phyloP scores from a whole-genome alignment of 805 yeast species.

The Saturnispora galanensis region DNA sequence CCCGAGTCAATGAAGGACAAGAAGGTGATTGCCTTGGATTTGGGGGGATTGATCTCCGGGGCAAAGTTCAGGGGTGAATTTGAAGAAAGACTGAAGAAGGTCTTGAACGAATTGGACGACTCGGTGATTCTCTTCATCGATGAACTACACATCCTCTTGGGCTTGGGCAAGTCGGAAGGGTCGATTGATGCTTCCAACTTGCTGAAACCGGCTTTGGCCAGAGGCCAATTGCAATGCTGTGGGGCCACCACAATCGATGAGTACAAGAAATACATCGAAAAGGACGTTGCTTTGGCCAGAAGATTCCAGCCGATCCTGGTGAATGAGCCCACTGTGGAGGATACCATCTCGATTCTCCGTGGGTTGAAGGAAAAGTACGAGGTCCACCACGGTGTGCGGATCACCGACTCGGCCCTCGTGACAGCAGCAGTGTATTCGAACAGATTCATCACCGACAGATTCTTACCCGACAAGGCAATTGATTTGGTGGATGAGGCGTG shows the following conservation, averaged over 20 bases:
- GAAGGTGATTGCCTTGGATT: conserved; percentile 70
- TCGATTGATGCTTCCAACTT: conserved; percentile 92
- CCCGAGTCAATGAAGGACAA: conserved; percentile 91
- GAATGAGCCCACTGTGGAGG: conserved; percentile 83
- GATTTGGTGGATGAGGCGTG: conserved; percentile 97
- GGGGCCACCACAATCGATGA: conserved; percentile 97
- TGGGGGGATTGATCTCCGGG: conserved; percentile 86
- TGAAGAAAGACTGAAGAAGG: conserved; percentile 77
- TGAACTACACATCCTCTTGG: conserved; percentile 82
- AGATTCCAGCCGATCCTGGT: conserved; percentile 84
- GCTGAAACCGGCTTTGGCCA: conserved; percentile 86
- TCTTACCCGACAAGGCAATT: conserved; percentile 91
- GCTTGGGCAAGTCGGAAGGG: conserved; percentile 90
- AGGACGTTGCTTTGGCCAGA: conserved; percentile 92
- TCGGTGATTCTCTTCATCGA: conserved; percentile 76
- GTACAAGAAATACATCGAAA: conserved; percentile 84
- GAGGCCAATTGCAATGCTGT: conserved; percentile 86
- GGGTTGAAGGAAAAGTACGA: conserved; percentile 92
- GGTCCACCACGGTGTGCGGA: conserved; percentile 95
- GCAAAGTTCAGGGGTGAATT: conserved; percentile 95
- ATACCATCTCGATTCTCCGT: conserved; percentile 82
- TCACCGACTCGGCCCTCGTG: conserved; percentile 84
- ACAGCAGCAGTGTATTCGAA: conserved; percentile 87
- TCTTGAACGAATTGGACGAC: conserved; percentile 75
- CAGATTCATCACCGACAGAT: conserved; percentile 85